Evolutionary conservation across 1,139 yeast species (phyloP), one percentile per base, ranked within the genome.

Genomic region (Hemisphaericaspora xylanilytica): DNA sequence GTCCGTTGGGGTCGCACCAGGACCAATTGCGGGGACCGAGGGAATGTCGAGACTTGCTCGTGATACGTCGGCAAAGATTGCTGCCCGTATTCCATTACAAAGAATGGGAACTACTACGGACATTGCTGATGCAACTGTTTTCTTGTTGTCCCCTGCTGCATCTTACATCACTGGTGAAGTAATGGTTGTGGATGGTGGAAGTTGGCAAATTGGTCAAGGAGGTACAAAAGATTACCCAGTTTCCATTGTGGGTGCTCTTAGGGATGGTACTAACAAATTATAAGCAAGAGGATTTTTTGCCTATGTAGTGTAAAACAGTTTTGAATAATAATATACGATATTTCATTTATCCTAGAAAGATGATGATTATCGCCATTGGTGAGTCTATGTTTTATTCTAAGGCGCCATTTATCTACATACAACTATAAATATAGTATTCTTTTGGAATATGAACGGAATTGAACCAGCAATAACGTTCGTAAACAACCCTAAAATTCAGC

Each of bases 1-100:
- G 41, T 75, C 80, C 37, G 89, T 89, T 58, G 79, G 85, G 55
- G 76, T 89, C 47, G 96, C 96, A 1, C 97, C 97, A 0, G 96
- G 96, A 3, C 81, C 85, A 11, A 87, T 87, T 51, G 85, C 61
- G 2, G 83, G 78, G 15, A 88, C 96, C 1, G 96, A 88, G 59
- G 96, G 96, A 3, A 64, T 81, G 56, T 69, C 73, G 31, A 69
- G 94, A 44, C 70, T 81, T 41, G 52, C 59, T 21, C 55, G 72
- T 24, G 38, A 34, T 20, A 32, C 30, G 7, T 5, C 13, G 11
- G 37, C 35, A 4, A 11, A 15, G 16, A 15, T 35, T 3, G 46
- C 56, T 3, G 61, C 65, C 44, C 63, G 57, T 42, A 71, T 86
- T 18, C 96, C 97, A 3, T 58, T 86, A 47, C 95, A 85, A 59